Evolutionary conservation across 1,284 basidiomycete species (phyloP), one percentile per base, ranked within the genome.

Genomic region (Phylloboletellus chloephorus): DNA sequence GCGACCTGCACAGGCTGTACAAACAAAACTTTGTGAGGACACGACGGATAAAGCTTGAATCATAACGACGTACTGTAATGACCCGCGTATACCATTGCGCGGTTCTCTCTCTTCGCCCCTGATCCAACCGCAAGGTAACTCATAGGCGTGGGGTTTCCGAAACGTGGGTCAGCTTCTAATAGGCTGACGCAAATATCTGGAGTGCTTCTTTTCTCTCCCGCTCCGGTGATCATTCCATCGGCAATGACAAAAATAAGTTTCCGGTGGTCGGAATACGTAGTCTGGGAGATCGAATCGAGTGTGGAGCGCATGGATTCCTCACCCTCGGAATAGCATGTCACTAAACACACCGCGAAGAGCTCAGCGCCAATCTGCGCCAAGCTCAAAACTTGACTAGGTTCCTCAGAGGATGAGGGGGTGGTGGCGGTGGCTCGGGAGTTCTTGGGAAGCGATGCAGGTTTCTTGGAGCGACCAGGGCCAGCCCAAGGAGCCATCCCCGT

Each of bases 161-260:
- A 98, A 5, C 95, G 77, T 15, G 89, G 83, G 64, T 99, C 96
- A 3, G 91, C 88, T 52, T 97, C 93, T 44, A 99, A 66, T 48
- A 99, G 66, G 38, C 82, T 76, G 26, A 98, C 94, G 60, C 95
- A 98, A 39, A 92, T 93, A 65, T 98, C 96, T 8, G 96, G 96
- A 4, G 95, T 98, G 51, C 88, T 93, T 57, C 74, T 74, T 64
- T 92, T 89, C 71, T 98, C 95, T 39, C 96, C 96, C 3, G 84
- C 84, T 36, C 96, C 96, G 0, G 95, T 98, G 51, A 99, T 93
- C 91, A 99, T 98, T 5, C 96, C 96, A 64, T 99, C 96, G 25
- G 94, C 95, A 7, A 99, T 85, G 43, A 99, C 74, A 61, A 97
- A 96, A 29, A 99, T 66, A 15, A 99, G 72, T 64, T 98, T 98